Base-by-base conservation (phyloP, 106 monocot species). In the Dendrobium nobile region DNA sequence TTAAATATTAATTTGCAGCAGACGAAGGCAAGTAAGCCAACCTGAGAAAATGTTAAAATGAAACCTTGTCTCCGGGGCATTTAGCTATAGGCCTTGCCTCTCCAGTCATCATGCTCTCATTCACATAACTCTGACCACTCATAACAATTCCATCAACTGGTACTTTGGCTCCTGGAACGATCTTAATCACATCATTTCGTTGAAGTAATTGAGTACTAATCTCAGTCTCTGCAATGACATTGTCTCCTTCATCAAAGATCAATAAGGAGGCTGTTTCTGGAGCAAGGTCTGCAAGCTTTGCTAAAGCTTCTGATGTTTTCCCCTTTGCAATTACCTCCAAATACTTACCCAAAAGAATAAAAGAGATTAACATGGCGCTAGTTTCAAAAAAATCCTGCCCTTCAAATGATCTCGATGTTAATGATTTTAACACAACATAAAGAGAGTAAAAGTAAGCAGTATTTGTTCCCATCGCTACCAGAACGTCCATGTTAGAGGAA, bases 41-140 rank as follows among this genome's bases (percentile, higher is more conserved):
- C 28, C 7, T 1, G 43, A 41, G 43, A 47, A 54, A 2, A 84
- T 77, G 5, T 79, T 4, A 83, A 31, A 70, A 20, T 27, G 47
- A 56, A 75, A 95, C 95, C 92, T 91, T 95, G 84, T 95, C 95
- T 77, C 93, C 95, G 19, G 82, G 82, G 82, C 82, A 84, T 81
- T 95, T 97, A 55, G 89, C 70, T 79, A 97, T 81, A 41, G 96
- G 83, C 65, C 80, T 87, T 47, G 92, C 80, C 78, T 97, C 96
- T 82, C 96, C 96, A 37, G 96, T 97, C 56, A 97, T 90, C 96
- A 97, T 97, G 87, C 96, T 97, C 82, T 97, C 96, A 89, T 97
- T 94, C 19, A 94, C 94, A 85, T 94, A 84, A 51, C 87, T 94
- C 73, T 85, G 84, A 77, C 96, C 96, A 78, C 83, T 89, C 31